Percentiles rank a stretch among this genome's conserved stretches.
Conservation (phyloP, 2,329 filamentous ascomycete genomes). For the Falciphora oryzae region DNA sequence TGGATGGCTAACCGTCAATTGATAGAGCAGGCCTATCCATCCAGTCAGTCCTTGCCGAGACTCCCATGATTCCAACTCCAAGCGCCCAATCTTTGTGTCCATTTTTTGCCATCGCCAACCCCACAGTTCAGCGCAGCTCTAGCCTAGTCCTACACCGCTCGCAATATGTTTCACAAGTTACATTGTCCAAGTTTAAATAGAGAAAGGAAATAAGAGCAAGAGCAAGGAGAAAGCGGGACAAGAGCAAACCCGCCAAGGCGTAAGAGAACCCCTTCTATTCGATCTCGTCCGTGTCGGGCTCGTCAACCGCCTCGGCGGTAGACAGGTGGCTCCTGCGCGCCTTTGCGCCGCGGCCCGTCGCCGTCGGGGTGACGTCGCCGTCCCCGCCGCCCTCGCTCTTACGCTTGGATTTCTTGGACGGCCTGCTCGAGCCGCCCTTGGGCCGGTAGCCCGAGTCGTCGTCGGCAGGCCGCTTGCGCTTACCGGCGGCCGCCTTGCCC, state of each 20-base stretch:
- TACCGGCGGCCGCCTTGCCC: constrained; percentile 29
- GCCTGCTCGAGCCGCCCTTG: constrained; percentile 48
- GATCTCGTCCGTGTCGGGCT: constrained; percentile 19
- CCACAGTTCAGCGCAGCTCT: background rate
- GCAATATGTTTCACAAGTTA: background rate
- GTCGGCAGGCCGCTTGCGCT: constrained; percentile 45
- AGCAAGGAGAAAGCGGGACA: background rate
- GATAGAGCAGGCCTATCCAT: background rate
- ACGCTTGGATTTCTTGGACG: constrained; percentile 50
- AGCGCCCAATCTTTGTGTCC: background rate
- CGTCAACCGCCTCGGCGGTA: constrained; percentile 14
- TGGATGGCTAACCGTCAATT: background rate
- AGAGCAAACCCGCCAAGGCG: background rate
- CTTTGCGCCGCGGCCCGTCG: constrained; percentile 17
- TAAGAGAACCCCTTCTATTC: background rate
- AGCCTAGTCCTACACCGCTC: background rate
- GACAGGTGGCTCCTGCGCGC: constrained; percentile 27
- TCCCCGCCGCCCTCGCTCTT: constrained; percentile 42
- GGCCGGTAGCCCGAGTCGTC: constrained; percentile 56
- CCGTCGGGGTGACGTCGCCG: constrained; percentile 23
- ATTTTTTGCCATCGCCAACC: constrained; percentile 1
- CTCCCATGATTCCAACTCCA: background rate
- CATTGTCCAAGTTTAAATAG: background rate
- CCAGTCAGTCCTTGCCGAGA: background rate
- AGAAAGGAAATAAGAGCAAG: background rate